Base-by-base conservation (phyloP, 2,329 filamentous ascomycete species). In the Aureobasidium sp. region DNA sequence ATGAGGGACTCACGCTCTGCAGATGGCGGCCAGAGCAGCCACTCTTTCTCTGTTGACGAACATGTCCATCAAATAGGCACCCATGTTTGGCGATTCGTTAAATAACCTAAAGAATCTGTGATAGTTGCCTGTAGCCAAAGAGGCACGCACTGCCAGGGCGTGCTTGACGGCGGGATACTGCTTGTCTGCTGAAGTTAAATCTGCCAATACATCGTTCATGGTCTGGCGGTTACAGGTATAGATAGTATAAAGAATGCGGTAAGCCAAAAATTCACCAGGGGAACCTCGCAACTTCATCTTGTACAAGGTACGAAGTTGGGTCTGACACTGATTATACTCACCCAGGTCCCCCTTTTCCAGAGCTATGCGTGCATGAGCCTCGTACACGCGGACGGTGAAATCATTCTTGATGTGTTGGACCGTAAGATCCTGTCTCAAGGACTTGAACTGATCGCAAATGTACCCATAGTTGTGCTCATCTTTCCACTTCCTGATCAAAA, bases 271-370 rank as follows among this genome's bases (percentile, higher is more conserved):
- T 78, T 99, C 94, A 79, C 90, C 87, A 73, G 90, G 86, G 76
- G 92, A 91, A 71, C 93, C 94, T 73, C 90, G 90, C 74, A 96
- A 80, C 68, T 90, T 89, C 79, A 90, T 85, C 75, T 85, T 85
- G 78, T 99, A 97, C 71, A 99, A 81, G 67, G 89, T 91, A 76
- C 91, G 90, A 73, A 99, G 82, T 80, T 99, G 94, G 71, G 94
- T 97, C 81, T 99, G 94, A 78, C 94, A 99, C 84, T 99, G 94
- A 81, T 99, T 99, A 94, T 99, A 99, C 94, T 99, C 94, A 99
- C 94, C 93, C 81, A 97, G 85, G 82, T 99, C 94, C 78, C 90
- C 91, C 84, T 95, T 97, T 78, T 99, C 93, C 77, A 99, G 82
- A 68, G 94, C 94, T 78, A 99, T 97, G 64, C 94, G 88, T 66